Percentiles rank a stretch among this genome's conserved stretches.
phyloP scores from a whole-genome alignment of 768 basidiomycete species.

The Amanita subjunquillea region DNA sequence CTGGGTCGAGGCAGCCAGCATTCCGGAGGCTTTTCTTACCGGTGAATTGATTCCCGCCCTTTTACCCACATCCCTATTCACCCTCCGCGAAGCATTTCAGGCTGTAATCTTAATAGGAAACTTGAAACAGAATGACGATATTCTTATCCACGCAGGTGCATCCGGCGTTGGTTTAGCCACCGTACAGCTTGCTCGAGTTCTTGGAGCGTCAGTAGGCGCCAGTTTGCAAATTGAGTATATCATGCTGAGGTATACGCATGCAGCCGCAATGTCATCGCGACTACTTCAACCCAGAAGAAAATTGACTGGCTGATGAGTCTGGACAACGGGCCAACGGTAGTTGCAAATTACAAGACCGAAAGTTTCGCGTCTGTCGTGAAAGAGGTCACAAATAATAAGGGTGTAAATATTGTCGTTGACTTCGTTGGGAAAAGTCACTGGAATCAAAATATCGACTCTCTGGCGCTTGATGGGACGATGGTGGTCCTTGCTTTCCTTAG shows the following conservation, averaged over 20 bases:
- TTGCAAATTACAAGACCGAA: conserved; percentile 76
- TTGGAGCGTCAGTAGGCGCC: conserved; percentile 51
- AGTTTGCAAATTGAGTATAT: conserved; percentile 2
- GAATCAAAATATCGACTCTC: conserved; percentile 56
- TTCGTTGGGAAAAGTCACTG: conserved; percentile 73
- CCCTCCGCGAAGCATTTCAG: conserved; percentile 28
- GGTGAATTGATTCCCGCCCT: conserved; percentile 30
- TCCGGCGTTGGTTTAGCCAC: conserved; percentile 87
- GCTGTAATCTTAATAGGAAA: conserved; percentile 54
- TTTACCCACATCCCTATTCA: not conserved
- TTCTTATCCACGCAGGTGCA: conserved; percentile 85
- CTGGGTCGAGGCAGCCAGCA: conserved; percentile 79
- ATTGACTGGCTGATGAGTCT: conserved; percentile 63
- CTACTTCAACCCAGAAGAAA: conserved; percentile 80
- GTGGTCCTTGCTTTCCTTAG: conserved; percentile 55
- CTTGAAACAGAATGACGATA: conserved; percentile 58
- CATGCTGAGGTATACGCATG: not conserved
- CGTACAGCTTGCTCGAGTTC: conserved; percentile 72
- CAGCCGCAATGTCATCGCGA: conserved; percentile 68
- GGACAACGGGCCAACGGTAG: conserved; percentile 62
- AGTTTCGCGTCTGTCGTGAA: conserved; percentile 72
- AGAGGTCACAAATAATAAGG: conserved; percentile 53
- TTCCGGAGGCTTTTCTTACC: conserved; percentile 85
- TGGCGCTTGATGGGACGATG: conserved; percentile 71
- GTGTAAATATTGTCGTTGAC: conserved; percentile 80